Evolutionary conservation across 2,329 filamentous ascomycete genomes (phyloP), one percentile per base, ranked within the genome.

Genomic region (Bipolaris cookei): DNA sequence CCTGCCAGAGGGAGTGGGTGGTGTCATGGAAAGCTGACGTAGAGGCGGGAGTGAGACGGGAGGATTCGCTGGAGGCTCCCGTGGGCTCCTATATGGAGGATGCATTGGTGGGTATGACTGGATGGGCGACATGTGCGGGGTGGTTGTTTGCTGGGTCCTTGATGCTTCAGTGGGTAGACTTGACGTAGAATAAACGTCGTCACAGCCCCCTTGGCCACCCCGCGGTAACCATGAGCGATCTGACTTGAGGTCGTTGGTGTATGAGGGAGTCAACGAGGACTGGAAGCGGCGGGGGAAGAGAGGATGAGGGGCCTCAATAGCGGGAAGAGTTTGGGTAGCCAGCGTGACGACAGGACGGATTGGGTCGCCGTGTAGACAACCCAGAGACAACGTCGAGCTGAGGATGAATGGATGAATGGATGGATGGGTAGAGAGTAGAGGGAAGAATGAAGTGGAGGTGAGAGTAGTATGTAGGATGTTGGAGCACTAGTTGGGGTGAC

Each of bases 261-360:
- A 72, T 30, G 70, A 68, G 11, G 72, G 71, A 56, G 72, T 75
- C 54, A 75, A 63, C 16, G 70, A 70, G 8, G 63, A 56, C 43
- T 67, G 67, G 39, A 68, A 66, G n/a, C 60, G 67, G 51, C 64
- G 62, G 38, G 67, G 62, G 58, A 72, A 77, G 61, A 67, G 72
- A 71, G 62, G 59, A 68, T 74, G 69, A 50, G 68, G 61, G 56
- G 67, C 63, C 54, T 67, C 68, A 49, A 76, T 55, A 51, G 73
- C 68, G 63, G 74, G 72, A 58, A 76, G 70, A 25, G 69, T 70
- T 69, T 75, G 73, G 54, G 75, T 67, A 72, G 75, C 75, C 75
- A 77, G 71, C 46, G 58, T 76, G 75, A 73, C 65, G 48, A 41
- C 23, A 44, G 61, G 13, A 20, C 3, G 20, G 32, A 46, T 49